Percentiles rank a stretch among this genome's conserved stretches.
phyloP scores from a whole-genome alignment of 2,329 filamentous ascomycete species.

The Pseudogymnoascus sp. region DNA sequence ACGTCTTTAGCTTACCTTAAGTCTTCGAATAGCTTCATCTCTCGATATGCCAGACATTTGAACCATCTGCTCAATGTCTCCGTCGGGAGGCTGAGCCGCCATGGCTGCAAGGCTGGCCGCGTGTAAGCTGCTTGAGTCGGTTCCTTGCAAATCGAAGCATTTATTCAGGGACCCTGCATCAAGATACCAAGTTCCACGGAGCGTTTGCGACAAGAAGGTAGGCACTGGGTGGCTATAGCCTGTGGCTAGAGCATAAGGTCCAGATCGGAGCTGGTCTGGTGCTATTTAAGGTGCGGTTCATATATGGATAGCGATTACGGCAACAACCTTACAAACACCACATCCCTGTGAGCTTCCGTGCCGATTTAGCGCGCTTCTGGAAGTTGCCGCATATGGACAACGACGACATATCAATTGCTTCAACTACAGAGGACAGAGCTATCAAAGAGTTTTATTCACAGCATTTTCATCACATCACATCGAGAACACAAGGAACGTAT shows the following conservation, averaged over 20 bases:
- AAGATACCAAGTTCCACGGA: not conserved
- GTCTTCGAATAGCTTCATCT: slow-evolving; percentile 8
- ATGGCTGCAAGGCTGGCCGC: slow-evolving; percentile 4
- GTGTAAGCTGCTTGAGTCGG: not conserved
- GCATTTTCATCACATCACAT: not conserved
- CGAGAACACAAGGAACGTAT: not conserved
- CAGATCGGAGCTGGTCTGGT: not conserved
- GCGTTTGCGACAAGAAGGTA: not conserved
- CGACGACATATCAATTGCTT: not conserved
- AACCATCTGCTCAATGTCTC: not conserved
- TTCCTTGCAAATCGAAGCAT: slow-evolving; percentile 8
- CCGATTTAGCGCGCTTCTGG: slow-evolving; percentile 4
- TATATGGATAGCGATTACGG: slow-evolving; percentile 5
- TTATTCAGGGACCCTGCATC: not conserved
- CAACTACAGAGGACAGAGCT: not conserved
- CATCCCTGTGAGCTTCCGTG: slow-evolving; percentile 7
- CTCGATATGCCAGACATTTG: not conserved
- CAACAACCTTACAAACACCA: slow-evolving; percentile 4
- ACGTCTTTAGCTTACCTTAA: not conserved
- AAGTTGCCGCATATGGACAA: slow-evolving; percentile 3
- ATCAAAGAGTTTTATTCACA: not conserved
- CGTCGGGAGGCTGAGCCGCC: slow-evolving; percentile 2
- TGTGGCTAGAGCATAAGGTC: not conserved
- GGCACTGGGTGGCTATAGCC: not conserved
- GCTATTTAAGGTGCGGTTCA: slow-evolving; percentile 3